A percentile compares a stretch with the other conserved stretches of the same genome.
Conservation (phyloP, 148 eudicot species). For the Talinum fruticosum region DNA sequence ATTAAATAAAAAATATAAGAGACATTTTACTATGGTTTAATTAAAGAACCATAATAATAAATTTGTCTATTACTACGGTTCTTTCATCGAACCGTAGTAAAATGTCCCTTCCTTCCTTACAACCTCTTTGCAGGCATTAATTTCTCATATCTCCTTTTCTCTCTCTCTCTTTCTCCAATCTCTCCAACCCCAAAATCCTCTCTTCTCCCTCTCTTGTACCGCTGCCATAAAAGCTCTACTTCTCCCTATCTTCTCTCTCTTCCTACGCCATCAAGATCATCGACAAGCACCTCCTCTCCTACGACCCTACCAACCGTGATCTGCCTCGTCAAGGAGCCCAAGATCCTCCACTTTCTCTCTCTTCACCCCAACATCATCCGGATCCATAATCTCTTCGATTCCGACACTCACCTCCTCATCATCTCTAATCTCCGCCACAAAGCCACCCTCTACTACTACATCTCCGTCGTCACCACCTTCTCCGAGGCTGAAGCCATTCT, state of each 20-base stretch:
- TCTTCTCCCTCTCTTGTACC: too few relatives aligned
- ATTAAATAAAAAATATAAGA: too few relatives aligned
- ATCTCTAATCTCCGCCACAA: constrained; percentile 40
- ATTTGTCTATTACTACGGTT: too few relatives aligned
- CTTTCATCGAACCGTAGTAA: too few relatives aligned
- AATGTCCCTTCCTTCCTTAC: too few relatives aligned
- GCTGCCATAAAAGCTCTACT: too few relatives aligned
- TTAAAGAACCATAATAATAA: too few relatives aligned
- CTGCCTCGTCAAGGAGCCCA: constrained; percentile 44
- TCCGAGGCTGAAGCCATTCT: constrained; percentile 50
- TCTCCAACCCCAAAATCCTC: too few relatives aligned
- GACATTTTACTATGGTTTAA: too few relatives aligned
- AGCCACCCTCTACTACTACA: constrained; percentile 34
- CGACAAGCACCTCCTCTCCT: constrained; percentile 45
- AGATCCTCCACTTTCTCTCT: constrained; percentile 38
- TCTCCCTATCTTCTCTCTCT: constrained; percentile 32
- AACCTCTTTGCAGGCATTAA: too few relatives aligned
- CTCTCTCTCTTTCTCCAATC: too few relatives aligned
- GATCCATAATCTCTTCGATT: constrained; percentile 38
- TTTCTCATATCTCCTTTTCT: too few relatives aligned
- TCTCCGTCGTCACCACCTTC: constrained; percentile 12
- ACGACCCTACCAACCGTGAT: constrained; percentile 52
- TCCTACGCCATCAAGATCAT: constrained; percentile 68
- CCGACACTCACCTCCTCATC: constrained; percentile 32
- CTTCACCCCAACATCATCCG: constrained; percentile 42